Evolutionary conservation across 768 basidiomycete genomes (phyloP), one percentile per base, ranked within the genome.

Genomic region (Obba rivulosa): DNA sequence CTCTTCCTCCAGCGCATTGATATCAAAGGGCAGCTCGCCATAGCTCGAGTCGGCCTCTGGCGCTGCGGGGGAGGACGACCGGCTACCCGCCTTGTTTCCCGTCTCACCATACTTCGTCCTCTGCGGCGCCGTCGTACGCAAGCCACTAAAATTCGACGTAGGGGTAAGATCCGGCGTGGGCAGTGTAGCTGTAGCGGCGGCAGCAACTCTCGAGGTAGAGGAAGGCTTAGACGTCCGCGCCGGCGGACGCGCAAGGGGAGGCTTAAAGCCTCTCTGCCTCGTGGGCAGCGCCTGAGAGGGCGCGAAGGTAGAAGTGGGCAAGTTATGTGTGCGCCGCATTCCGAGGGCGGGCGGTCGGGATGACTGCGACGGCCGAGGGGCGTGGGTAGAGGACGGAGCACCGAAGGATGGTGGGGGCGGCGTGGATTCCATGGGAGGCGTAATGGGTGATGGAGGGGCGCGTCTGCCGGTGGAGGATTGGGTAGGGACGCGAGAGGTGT

Each of bases 221-320:
- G n/a, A n/a, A n/a, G n/a, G n/a, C n/a, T n/a, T n/a, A n/a, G n/a
- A n/a, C n/a, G n/a, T n/a, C n/a, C n/a, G n/a, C n/a, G 34, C 8
- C 4, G 21, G 35, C 14, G 49, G 49, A 21, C 43, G 42, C 24
- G 36, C 34, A 16, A 43, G 28, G 8, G 49, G 48, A 8, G 48
- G 25, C 24, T 44, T 45, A 37, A 50, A 50, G 23, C 18, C 18
- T 23, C 28, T 44, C 39, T 41, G 49, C 22, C 34, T 37, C 25
- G 43, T 50, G 21, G 49, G 49, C 3, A 50, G 43, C 23, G 23
- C 28, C 38, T 44, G 49, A 22, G 49, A 50, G 2, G 49, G 49
- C 34, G 24, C 20, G 42, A 44, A 44, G 3, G 46, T 39, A 13
- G 43, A 42, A 21, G 21, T 13, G 3, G 28, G 21, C 9, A 13